Evolutionary conservation across 2,329 filamentous ascomycete genomes (phyloP).

Genomic region (Pseudopithomyces chartarum): DNA sequence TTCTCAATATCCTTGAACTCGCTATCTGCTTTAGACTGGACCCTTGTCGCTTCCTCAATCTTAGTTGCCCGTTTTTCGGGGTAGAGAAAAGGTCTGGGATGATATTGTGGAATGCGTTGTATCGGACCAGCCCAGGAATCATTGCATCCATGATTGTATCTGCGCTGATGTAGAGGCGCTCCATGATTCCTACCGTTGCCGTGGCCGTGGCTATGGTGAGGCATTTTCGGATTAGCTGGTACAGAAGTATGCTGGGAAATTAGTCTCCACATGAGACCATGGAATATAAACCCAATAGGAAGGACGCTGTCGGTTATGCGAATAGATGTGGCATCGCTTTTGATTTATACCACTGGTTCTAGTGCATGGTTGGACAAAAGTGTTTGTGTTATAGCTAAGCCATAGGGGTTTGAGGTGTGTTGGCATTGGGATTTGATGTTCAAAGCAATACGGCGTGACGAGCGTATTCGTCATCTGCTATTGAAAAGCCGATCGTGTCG

Average conservation of each 20-base stretch:
- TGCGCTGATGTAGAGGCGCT: neutral
- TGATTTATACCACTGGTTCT: too few relatives aligned
- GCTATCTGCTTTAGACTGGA: slow-evolving; percentile 17
- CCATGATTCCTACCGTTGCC: neutral
- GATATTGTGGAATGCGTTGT: neutral
- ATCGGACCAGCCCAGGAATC: neutral
- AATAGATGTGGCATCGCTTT: too few relatives aligned
- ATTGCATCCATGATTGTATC: neutral
- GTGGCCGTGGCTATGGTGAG: neutral
- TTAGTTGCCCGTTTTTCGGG: neutral
- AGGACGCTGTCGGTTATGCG: too few relatives aligned
- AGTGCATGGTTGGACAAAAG: too few relatives aligned
- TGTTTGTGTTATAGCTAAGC: too few relatives aligned
- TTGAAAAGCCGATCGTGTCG: too few relatives aligned
- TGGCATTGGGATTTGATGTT: too few relatives aligned
- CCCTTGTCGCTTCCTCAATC: slow-evolving; percentile 23
- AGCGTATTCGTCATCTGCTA: too few relatives aligned
- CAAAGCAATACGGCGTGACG: too few relatives aligned
- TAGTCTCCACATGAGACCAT: neutral
- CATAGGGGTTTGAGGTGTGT: too few relatives aligned
- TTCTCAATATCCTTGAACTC: slow-evolving; percentile 22
- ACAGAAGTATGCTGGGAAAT: neutral
- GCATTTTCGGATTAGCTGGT: neutral
- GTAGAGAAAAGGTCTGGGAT: too few relatives aligned
- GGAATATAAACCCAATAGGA: too few relatives aligned